These are phyloP conservation scores for Arachnomyces sp. DNA, from an alignment of 2,329 filamentous ascomycete species.

Conservation along the genomic window DNA sequence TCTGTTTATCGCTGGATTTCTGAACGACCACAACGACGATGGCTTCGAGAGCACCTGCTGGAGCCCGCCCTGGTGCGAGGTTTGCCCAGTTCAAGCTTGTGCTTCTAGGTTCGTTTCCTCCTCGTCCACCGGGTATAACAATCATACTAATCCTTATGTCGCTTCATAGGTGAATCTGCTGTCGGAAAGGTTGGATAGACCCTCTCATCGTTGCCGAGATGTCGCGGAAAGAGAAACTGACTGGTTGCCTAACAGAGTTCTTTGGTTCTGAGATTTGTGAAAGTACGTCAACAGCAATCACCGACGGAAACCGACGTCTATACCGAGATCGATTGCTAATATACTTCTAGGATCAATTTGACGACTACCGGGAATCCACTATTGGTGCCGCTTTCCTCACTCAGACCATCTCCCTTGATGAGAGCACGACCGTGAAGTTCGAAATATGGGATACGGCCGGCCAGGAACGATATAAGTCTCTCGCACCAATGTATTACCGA, in stretches of 20 bases:
- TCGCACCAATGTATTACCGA: conserved; percentile 98
- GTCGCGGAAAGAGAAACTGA: conserved; percentile 26
- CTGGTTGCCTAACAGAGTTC: conserved; percentile 61
- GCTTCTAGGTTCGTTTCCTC: conserved; percentile 64
- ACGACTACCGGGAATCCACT: conserved; percentile 94
- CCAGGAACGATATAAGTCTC: conserved; percentile 96
- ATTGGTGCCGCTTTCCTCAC: conserved; percentile 98
- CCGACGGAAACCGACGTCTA: conserved; percentile 2
- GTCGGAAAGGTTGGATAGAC: conserved; percentile 77
- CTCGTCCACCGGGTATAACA: conserved; percentile 1
- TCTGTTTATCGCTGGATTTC: conserved; percentile 6
- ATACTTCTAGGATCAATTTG: conserved; percentile 79
- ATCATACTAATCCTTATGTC: conserved; percentile 5
- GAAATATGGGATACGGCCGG: conserved; percentile 99
- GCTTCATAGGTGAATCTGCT: conserved; percentile 75
- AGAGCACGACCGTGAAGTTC: conserved; percentile 98
- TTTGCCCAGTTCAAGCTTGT: conserved; percentile 99
- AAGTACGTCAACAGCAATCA: conserved; percentile 51
- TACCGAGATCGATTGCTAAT: neutral
- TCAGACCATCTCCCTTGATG: conserved; percentile 96
- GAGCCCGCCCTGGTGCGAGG: conserved; percentile 58
- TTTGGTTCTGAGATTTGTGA: conserved; percentile 94
- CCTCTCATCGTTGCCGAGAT: neutral
- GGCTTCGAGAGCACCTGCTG: conserved; percentile 76
- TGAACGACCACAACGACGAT: conserved; percentile 45